phyloP scores from a whole-genome alignment of 352 stramenopile species.

The Aphanomyces stellatus region DNA sequence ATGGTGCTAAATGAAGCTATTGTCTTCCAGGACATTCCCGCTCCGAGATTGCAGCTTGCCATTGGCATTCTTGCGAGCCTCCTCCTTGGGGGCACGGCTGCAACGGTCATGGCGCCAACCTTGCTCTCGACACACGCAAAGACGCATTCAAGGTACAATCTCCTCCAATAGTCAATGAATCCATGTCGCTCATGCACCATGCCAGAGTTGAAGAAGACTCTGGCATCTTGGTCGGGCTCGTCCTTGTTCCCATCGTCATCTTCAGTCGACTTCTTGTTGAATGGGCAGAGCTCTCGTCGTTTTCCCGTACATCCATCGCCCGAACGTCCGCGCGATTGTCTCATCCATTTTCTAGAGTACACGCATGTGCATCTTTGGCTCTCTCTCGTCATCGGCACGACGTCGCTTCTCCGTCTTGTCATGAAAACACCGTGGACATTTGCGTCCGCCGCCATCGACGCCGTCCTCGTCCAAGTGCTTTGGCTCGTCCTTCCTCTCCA shows the following conservation, averaged over 20 bases:
- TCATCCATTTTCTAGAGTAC: conserved; percentile 22
- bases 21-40: not conserved
- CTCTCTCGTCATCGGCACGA: conserved; percentile 28
- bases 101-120: not conserved
- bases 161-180: too few species aligned
- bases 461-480: conserved; percentile 35
- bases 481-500: conserved; percentile 23
- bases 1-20: not conserved
- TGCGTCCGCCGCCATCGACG: conserved; percentile 20
- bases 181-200: too few species aligned
- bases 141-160: too few species aligned
- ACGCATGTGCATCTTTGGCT: conserved; percentile 36
- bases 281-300: not conserved
- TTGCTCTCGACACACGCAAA: too few species aligned
- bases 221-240: conserved; percentile 48
- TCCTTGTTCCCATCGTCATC: conserved; percentile 47
- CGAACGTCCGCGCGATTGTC: not conserved
- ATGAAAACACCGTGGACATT: not conserved
- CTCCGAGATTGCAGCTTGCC: not conserved
- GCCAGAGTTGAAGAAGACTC: conserved; percentile 47
- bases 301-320: conserved; percentile 24
- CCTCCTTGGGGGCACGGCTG: not conserved
- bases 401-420: not conserved
- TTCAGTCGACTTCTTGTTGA: conserved; percentile 43
- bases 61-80: not conserved